Base-by-base conservation (phyloP, 176 grass and related monocot species). In the Hsuehochloa calcarea region DNA sequence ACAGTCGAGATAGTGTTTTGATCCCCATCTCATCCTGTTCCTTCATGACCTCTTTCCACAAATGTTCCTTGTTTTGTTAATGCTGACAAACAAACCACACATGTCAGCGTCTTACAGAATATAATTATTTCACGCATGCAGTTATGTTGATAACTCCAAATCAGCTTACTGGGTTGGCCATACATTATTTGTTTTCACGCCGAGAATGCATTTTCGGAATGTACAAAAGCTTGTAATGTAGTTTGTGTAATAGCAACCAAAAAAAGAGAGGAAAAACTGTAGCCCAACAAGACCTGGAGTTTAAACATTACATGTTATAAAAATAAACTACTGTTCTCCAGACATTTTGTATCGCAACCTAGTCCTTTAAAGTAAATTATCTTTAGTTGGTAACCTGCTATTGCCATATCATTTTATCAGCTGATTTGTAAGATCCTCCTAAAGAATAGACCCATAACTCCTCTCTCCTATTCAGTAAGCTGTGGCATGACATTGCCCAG, bases 11-110 rank as follows among this genome's bases (percentile, higher is more conserved):
- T 46, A 55, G 45, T 44, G 5, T 40, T 65, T 10, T 72, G 70
- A 16, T 80, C 54, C 47, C 15, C 5, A 5, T 41, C 43, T 22
- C 43, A 40, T 63, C 20, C 45, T 72, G 39, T 29, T 72, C 52
- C 51, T 72, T 10, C 52, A 15, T 10, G 17, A 54, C 35, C 20
- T 76, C 63, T 45, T 69, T 81, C 23, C 19, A 39, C 22, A 65
- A 23, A 25, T 54, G 62, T 31, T 80, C 51, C 82, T 35, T 54
- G 37, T 43, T 52, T 39, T 44, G 29, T 61, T 85, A 17, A 17
- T 35, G 64, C 49, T 38, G 52, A 81, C n/a, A 89, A 54, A 70
- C 8, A 76, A 46, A 63, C 5, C 14, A 81, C 14, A 81, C 10
- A 14, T 66, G 5, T 41, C 45, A 68, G 27, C 45, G 10, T 47